Evolutionary conservation across 441 rosid genomes (phyloP), one percentile per base, ranked within the genome.

Genomic region (Kokia cookei): DNA sequence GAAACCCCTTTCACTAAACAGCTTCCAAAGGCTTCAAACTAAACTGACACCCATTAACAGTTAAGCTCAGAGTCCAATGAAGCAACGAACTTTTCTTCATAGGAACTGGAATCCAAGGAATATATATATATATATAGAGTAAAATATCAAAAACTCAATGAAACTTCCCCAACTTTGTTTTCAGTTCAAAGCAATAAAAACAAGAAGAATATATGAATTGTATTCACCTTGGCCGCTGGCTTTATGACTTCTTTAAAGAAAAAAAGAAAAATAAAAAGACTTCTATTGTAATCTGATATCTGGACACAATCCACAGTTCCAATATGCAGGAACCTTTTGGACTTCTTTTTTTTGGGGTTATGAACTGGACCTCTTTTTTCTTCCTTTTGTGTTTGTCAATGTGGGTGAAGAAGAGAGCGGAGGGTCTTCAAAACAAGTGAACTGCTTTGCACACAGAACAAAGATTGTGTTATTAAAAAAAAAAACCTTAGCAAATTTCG

Each of bases 41-140:
- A 72, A 55, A 50, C 53, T 78, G 68, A 63, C 15, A 53, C 79
- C 77, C 81, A 37, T 79, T 11, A 73, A 75, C 80, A 75, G 78
- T 71, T 32, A 60, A 45, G 73, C 80, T 72, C 82, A 65, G 83
- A 74, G 69, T 71, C 77, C 84, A 79, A 85, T 76, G 85, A 86
- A 86, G 93, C 80, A 65, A 73, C 42, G 17, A 59, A 72, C 84
- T 83, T 86, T 79, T 58, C 51, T 15, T 60, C 76, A 24, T 26
- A 32, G 27, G 51, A 64, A 82, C 79, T 79, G 57, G 81, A 78
- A 82, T 83, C 86, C 80, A 78, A 77, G 84, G 71, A 77, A 74
- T 69, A 80, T 2, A 12, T 22, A 65, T 75, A 65, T n/a, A 54
- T 78, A 72, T 79, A 84, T 12, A 42, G 74, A 71, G 69, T 77